Evolutionary conservation across 306 rosid genomes (phyloP).

Genomic region (Vigna nakashimae): DNA sequence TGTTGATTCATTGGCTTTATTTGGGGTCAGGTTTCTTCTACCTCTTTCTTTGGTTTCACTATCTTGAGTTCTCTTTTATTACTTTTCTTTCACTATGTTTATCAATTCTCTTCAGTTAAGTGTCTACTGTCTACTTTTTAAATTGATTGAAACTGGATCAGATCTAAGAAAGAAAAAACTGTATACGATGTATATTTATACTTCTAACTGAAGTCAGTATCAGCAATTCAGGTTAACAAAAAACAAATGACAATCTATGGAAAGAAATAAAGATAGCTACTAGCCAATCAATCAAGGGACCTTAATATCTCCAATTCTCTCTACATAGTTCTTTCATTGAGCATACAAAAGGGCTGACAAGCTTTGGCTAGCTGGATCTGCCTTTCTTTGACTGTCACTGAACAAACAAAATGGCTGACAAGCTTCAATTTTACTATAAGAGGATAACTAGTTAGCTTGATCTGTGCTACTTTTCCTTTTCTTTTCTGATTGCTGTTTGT

Average conservation of each 20-base stretch:
- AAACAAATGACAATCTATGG: not conserved
- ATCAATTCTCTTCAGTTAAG: conserved; percentile 3
- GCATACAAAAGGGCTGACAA: too few species aligned
- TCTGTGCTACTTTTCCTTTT: not conserved
- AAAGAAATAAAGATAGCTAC: not conserved
- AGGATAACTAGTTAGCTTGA: too few species aligned
- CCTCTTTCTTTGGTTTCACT: conserved; percentile 43
- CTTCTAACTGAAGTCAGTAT: not conserved
- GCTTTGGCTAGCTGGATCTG: too few species aligned
- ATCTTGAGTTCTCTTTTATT: conserved; percentile 29
- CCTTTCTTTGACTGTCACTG: too few species aligned
- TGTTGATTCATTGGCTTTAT: conserved; percentile 95
- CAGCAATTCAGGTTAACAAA: not conserved
- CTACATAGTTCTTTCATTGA: not conserved
- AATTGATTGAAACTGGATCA: not conserved
- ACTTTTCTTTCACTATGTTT: conserved; percentile 13
- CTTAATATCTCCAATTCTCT: not conserved
- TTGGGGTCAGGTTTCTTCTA: conserved; percentile 86
- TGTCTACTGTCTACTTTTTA: conserved; percentile 34
- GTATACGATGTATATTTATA: not conserved
- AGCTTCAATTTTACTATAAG: too few species aligned
- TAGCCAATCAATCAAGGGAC: not conserved
- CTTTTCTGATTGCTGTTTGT: not conserved
- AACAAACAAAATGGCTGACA: too few species aligned
- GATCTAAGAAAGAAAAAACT: conserved; percentile 1